Evolutionary conservation across 1,284 basidiomycete species (phyloP).

Genomic region (Cutaneotrichosporon cyanovorans): DNA sequence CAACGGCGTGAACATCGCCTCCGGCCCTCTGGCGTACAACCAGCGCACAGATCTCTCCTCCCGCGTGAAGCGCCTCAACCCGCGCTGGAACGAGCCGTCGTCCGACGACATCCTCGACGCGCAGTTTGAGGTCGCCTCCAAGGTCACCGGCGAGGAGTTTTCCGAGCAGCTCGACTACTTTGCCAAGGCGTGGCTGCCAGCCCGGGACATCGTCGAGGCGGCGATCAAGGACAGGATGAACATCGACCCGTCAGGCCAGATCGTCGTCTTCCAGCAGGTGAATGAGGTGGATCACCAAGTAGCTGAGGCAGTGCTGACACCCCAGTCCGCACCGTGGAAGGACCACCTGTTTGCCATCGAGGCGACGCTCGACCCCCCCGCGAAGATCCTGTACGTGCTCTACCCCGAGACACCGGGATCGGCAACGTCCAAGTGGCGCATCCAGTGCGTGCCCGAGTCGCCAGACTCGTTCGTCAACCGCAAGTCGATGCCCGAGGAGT

Average conservation of each 20-base stretch:
- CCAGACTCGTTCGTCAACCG: constrained; percentile 82
- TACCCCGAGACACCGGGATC: constrained; percentile 71
- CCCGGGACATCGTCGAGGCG: constrained; percentile 67
- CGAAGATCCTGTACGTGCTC: constrained; percentile 63
- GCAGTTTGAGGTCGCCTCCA: constrained; percentile 71
- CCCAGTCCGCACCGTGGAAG: constrained; percentile 50
- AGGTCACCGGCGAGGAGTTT: constrained; percentile 81
- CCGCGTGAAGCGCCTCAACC: constrained; percentile 74
- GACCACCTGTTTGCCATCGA: constrained; percentile 90
- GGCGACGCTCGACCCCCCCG: constrained; percentile 28
- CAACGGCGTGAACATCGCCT: constrained; percentile 75
- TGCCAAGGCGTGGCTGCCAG: constrained; percentile 84
- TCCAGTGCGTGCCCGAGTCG: constrained; percentile 82
- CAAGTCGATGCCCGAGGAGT: constrained; percentile 83
- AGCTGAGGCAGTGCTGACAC: constrained; percentile 5
- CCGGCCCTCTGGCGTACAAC: constrained; percentile 59
- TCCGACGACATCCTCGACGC: constrained; percentile 59
- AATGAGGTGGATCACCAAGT: constrained; percentile 16
- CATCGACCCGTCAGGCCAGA: constrained; percentile 64
- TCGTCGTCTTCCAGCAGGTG: constrained; percentile 76
- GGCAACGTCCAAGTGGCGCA: constrained; percentile 67
- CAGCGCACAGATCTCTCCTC: constrained; percentile 71
- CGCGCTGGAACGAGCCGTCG: constrained; percentile 76
- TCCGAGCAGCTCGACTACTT: constrained; percentile 72
- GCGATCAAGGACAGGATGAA: constrained; percentile 59